Evolutionary conservation across 495 filamentous ascomycete genomes (phyloP).

Genomic region (Aspergillus conjunctus): DNA sequence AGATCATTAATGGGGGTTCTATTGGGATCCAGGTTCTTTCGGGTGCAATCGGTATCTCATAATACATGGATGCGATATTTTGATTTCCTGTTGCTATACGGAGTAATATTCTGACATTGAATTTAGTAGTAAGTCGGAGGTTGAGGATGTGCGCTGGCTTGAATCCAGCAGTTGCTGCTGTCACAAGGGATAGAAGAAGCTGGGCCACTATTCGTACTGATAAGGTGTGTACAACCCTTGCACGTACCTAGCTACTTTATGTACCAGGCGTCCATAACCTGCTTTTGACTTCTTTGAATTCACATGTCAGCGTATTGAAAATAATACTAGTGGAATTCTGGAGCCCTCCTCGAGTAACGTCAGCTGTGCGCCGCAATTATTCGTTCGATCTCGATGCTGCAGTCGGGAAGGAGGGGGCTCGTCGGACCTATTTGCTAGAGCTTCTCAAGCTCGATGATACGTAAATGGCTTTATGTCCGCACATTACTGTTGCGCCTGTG

Average conservation of each 20-base stretch:
- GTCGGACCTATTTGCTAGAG: background rate
- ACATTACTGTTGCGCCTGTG: background rate
- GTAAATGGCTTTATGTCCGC: too few species aligned
- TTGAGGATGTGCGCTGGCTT: background rate
- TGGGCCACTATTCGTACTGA: slow-evolving; percentile 11
- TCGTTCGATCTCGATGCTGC: background rate
- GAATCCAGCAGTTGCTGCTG: background rate
- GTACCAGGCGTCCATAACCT: slow-evolving; percentile 5
- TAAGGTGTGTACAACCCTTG: slow-evolving; percentile 15
- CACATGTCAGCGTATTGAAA: slow-evolving; percentile 18
- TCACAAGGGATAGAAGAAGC: background rate
- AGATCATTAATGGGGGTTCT: background rate
- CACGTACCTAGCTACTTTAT: slow-evolving; percentile 1
- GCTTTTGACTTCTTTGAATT: slow-evolving; percentile 7
- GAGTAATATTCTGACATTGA: background rate
- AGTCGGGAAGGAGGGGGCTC: slow-evolving; percentile 7
- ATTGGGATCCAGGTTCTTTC: background rate
- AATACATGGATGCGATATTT: background rate
- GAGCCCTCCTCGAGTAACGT: slow-evolving; percentile 13
- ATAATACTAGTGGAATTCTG: slow-evolving; percentile 12
- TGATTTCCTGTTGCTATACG: background rate
- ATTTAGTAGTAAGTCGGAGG: too few species aligned
- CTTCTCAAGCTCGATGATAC: background rate
- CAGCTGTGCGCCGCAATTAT: slow-evolving; percentile 16
- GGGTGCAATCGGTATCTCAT: slow-evolving; percentile 1